Base-by-base conservation (phyloP, 495 filamentous ascomycete genomes). In the Podospora australis region DNA sequence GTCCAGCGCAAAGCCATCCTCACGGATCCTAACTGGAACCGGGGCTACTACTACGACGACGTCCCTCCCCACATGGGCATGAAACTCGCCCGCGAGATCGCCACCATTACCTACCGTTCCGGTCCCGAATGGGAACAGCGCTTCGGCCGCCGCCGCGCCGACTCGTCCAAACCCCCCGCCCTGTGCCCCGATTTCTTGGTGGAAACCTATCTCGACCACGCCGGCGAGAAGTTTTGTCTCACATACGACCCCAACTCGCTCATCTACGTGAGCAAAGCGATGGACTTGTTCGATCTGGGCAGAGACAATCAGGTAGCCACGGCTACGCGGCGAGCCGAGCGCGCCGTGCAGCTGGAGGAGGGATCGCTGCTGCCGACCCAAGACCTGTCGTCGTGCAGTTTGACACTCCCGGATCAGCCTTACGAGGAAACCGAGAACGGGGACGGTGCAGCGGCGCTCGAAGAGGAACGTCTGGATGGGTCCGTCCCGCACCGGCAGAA, bases 191-290 rank as follows among this genome's bases (percentile, higher is more conserved):
- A 99, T 63, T 99, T 97, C 65, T 75, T 97, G 20, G 96, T 99
- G 52, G 92, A 99, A 62, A 99, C 92, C 0, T 99, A 99, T 60
- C 79, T 99, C 24, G 92, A 99, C 65, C 92, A 99, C 59, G 94
- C 92, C 2, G 92, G 92, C 35, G 92, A 99, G 72, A 99, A 99
- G 65, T 99, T 94, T 67, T 96, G 89, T 65, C 75, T 99, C n/a
- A 89, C 92, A 49, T 97, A 96, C 63, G 92, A 99, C 58, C 80
- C 92, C 16, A 99, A 99, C 70, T 95, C 89, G 62, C 74, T 97
- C 8, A 75, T 99, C 23, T 99, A 99, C 63, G 85, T 97, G 24
- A 95, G 88, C 56, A 99, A 99, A 67, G 94, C 94, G 10, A 99
- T 99, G 92, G 92, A 97, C 58, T 75, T 97, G 10, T 99, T 99